Conservation (phyloP, 257 asterid species). For the Solanum tacnaense region DNA sequence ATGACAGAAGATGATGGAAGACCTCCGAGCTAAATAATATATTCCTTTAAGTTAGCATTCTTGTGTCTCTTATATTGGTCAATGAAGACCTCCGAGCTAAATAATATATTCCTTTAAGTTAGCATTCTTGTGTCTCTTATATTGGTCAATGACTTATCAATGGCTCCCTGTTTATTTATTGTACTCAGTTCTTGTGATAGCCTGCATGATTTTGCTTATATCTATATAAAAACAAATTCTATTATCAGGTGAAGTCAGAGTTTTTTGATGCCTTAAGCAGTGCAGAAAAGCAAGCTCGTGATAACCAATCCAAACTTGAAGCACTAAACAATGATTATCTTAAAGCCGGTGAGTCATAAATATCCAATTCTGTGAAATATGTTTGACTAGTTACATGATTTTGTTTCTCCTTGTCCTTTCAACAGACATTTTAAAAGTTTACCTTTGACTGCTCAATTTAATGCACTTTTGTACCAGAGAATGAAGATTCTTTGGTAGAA, state of each 20-base stretch:
- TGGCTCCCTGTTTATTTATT: background rate
- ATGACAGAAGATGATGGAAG: background rate
- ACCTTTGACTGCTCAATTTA: background rate
- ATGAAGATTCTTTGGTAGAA: background rate
- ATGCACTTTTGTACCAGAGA: background rate
- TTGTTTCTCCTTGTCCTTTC: background rate
- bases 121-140: background rate
- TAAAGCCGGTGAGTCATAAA: slow-evolving; percentile 52
- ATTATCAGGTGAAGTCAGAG: slow-evolving; percentile 77
- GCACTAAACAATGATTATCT: slow-evolving; percentile 42
- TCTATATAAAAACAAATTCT: background rate
- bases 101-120: background rate
- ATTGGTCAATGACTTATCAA: background rate
- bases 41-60: background rate
- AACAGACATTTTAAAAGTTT: background rate
- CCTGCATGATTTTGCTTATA: background rate
- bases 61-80: background rate
- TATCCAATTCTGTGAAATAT: background rate
- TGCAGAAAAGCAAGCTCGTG: slow-evolving; percentile 84
- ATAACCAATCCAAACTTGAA: slow-evolving; percentile 56
- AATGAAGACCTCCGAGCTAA: background rate
- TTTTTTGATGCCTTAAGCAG: slow-evolving; percentile 87
- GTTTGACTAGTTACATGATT: background rate
- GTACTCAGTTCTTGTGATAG: background rate
- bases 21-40: background rate